Evolutionary conservation across 108 stramenopile species (phyloP).

Genomic region (Pseudonitzschia pungens): DNA sequence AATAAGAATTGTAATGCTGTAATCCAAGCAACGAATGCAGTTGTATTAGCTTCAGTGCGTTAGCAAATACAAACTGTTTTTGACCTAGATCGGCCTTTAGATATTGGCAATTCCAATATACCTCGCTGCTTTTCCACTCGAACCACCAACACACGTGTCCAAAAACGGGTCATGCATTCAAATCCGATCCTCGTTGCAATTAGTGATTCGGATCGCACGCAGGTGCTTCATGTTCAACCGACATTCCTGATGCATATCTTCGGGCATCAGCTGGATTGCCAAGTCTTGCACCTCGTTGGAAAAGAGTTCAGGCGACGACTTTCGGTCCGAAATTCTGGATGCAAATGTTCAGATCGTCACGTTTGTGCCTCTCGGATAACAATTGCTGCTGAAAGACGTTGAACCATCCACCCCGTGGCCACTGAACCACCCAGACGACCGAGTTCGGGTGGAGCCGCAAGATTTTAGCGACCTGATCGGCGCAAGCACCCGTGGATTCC

Average conservation of each 20-base stretch:
- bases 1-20: too few relatives aligned
- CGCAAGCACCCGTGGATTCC: neutral
- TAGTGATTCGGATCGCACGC: neutral
- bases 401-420: slow-evolving; percentile 20
- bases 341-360: neutral
- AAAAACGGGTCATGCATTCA: too few relatives aligned
- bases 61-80: too few relatives aligned
- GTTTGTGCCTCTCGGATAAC: neutral
- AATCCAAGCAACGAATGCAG: too few relatives aligned
- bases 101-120: too few relatives aligned
- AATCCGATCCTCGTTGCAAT: too few relatives aligned
- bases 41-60: too few relatives aligned
- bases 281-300: neutral
- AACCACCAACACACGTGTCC: too few relatives aligned
- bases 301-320: neutral
- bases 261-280: neutral
- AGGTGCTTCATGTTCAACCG: neutral
- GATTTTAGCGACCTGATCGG: slow-evolving; percentile 19
- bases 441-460: slow-evolving; percentile 13
- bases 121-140: too few relatives aligned
- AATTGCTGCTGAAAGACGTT: slow-evolving; percentile 9
- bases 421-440: slow-evolving; percentile 19
- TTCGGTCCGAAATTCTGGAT: slow-evolving; percentile 4
- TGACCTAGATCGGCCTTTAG: too few relatives aligned
- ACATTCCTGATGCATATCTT: neutral